Evolutionary conservation across 352 stramenopile species (phyloP), one percentile per base, ranked within the genome.

Genomic region (Globisporangium cederbergense): DNA sequence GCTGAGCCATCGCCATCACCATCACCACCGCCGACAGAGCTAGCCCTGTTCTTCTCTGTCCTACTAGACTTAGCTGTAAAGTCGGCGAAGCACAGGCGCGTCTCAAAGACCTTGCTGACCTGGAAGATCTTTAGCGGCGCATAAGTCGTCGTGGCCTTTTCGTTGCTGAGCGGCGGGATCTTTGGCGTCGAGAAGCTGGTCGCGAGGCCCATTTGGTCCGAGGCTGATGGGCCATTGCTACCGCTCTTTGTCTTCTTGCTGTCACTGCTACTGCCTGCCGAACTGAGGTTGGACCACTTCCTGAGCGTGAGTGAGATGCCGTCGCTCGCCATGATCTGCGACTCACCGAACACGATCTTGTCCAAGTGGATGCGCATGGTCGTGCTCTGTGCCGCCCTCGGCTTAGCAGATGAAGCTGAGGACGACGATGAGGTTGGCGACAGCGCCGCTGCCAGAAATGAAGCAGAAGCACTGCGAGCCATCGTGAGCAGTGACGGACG

Each of bases 271-370:
- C 51, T 51, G 6, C n/a, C 11, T 9, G 45, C 25, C 1, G 40
- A 40, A 10, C 16, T 25, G 5, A 30, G 3, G 18, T 57, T 51
- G 9, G 65, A 58, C 65, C 68, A 81, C 32, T 76, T 72, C 57
- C 75, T 81, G 11, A 81, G 55, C 7, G 74, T 76, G 0, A 78
- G 59, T 16, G 74, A 78, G 51, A 75, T 34, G 3, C 73, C 68
- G n/a, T 78, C 65, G 0, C 38, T 20, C 13, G 58, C 62, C 50
- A 68, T 57, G 13, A 13, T 6, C 16, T 60, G 49, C 0, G 58
- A 25, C 18, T 40, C 36, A 8, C 66, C 32, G 38, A 79, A 75
- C 54, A 67, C 61, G 40, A 79, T 49, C 11, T 54, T 58, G 16
- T 75, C 67, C 18, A 79, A 36, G 7, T 66, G 64, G 14, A 79